Conservation (phyloP, 768 basidiomycete species). For the Cantharellus anzutake region DNA sequence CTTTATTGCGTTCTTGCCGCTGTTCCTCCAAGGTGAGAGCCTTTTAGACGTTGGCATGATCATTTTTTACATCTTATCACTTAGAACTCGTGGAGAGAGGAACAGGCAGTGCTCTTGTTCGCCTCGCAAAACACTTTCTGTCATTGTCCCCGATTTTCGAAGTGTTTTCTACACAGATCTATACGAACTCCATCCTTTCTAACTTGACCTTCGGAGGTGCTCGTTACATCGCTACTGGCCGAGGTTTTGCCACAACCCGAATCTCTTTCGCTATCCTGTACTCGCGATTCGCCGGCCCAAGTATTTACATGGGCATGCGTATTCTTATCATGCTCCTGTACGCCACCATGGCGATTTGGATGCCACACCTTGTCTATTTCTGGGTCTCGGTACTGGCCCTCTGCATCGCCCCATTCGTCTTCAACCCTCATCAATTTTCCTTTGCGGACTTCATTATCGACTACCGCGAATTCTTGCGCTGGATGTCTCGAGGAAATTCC, state of each 20-base stretch:
- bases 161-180: conserved; percentile 96
- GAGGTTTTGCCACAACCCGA: conserved; percentile 93
- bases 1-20: conserved; percentile 86
- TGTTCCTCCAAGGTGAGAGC: conserved; percentile 76
- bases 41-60: neutral
- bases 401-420: conserved; percentile 90
- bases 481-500: conserved; percentile 99
- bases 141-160: conserved; percentile 94
- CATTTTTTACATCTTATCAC: conserved; percentile 1
- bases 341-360: conserved; percentile 83
- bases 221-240: conserved; percentile 94
- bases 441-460: conserved; percentile 95
- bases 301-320: conserved; percentile 93
- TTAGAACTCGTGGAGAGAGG: conserved; percentile 91
- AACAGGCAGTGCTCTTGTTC: conserved; percentile 75
- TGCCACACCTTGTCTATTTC: conserved; percentile 88
- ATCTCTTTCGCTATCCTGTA: conserved; percentile 90
- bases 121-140: conserved; percentile 82
- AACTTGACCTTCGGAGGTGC: conserved; percentile 97
- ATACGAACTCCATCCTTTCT: conserved; percentile 90
- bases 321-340: conserved; percentile 85
- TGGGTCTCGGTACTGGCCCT: conserved; percentile 89
- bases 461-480: conserved; percentile 89
- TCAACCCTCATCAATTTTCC: conserved; percentile 99
- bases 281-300: conserved; percentile 96